A percentile compares a stretch with the other conserved stretches of the same genome.
Evolutionary conservation across 2,329 filamentous ascomycete species (phyloP).

Genomic region (Chaetomium sp.): DNA sequence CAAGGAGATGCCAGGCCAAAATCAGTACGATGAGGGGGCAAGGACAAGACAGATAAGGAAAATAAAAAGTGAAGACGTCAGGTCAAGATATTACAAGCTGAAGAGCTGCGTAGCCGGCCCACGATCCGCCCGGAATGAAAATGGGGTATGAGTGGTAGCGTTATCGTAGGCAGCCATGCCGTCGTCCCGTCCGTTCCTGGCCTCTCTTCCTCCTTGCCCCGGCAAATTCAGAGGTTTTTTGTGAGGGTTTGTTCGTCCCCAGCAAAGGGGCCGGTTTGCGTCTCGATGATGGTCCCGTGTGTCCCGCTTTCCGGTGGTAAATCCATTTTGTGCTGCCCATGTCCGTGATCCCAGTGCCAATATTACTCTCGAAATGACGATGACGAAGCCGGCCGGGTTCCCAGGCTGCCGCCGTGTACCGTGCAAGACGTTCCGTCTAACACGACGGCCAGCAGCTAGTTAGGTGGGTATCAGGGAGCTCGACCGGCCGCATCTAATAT

Average conservation of each 20-base stretch:
- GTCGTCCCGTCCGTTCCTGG: slow-evolving; percentile 20
- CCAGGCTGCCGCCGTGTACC: not conserved
- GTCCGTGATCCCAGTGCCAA: slow-evolving; percentile 3
- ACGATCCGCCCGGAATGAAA: slow-evolving; percentile 20
- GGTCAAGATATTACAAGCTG: slow-evolving; percentile 29
- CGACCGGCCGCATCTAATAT: no score
- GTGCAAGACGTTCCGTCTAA: not conserved
- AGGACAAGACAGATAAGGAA: slow-evolving; percentile 19
- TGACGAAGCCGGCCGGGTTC: not conserved
- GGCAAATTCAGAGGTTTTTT: slow-evolving; percentile 3
- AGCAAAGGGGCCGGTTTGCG: not conserved
- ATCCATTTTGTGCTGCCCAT: slow-evolving; percentile 1
- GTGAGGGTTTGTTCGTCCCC: not conserved
- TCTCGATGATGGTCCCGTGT: not conserved
- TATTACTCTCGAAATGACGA: not conserved
- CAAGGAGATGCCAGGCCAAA: slow-evolving; percentile 10
- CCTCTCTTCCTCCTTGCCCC: slow-evolving; percentile 10
- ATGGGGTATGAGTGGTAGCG: slow-evolving; percentile 22
- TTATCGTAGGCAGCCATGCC: slow-evolving; percentile 25
- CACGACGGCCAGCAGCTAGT: no score
- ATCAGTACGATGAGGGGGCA: slow-evolving; percentile 11
- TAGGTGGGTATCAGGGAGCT: no score
- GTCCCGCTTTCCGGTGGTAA: not conserved
- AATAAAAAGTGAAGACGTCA: slow-evolving; percentile 20
- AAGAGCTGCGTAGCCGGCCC: slow-evolving; percentile 25